These are phyloP conservation scores for Quillaja saponaria DNA, from an alignment of 306 rosid genomes.

Conservation along the genomic window DNA sequence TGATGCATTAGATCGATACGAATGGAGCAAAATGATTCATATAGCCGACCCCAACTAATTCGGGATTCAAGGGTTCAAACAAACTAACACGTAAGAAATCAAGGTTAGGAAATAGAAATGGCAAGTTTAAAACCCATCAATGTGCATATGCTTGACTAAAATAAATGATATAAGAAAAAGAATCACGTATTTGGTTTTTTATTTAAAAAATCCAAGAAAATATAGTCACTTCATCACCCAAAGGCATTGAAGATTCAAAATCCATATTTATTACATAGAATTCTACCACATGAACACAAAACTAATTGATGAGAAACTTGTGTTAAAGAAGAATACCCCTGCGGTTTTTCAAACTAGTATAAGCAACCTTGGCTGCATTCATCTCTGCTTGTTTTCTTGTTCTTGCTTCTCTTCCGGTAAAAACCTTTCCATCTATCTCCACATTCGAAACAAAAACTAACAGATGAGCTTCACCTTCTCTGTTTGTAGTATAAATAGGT, in stretches of 20 bases:
- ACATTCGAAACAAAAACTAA: slow-evolving; percentile 66
- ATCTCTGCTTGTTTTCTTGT: slow-evolving; percentile 79
- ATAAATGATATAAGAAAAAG: background rate
- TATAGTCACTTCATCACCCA: background rate
- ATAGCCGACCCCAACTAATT: too few species aligned
- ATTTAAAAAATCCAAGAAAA: too few species aligned
- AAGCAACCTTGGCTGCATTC: slow-evolving; percentile 83
- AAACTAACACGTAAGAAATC: too few species aligned
- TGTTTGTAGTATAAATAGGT: slow-evolving; percentile 54
- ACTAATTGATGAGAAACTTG: background rate
- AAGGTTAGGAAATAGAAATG: too few species aligned
- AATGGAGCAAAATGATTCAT: too few species aligned
- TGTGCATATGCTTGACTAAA: background rate
- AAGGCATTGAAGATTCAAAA: background rate
- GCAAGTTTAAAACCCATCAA: too few species aligned
- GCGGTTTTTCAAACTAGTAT: slow-evolving; percentile 48
- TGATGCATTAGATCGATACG: too few species aligned
- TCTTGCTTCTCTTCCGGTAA: slow-evolving; percentile 59
- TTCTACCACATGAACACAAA: background rate
- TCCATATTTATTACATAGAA: background rate
- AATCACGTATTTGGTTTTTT: background rate
- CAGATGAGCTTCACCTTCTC: slow-evolving; percentile 58
- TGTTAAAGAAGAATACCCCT: slow-evolving; percentile 38
- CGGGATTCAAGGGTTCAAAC: too few species aligned
- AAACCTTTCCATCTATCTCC: slow-evolving; percentile 56